These are phyloP conservation scores for Exophiala sideris DNA, from an alignment of 2,329 filamentous ascomycete genomes.

Conservation along the genomic window DNA sequence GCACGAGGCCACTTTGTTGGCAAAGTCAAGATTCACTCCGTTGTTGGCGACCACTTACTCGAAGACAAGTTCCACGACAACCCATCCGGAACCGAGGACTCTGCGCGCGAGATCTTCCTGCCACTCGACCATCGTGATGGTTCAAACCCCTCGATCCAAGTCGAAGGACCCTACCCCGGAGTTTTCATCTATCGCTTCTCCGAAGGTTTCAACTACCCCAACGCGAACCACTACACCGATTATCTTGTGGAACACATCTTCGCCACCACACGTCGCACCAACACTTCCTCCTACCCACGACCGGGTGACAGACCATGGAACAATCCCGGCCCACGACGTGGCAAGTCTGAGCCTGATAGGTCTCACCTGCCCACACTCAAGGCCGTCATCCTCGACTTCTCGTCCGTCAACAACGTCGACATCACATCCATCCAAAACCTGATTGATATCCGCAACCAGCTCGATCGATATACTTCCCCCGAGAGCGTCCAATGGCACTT, in stretches of 20 bases:
- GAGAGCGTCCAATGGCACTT: conserved; percentile 92
- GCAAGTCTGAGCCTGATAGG: conserved; percentile 49
- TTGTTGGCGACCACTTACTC: conserved; percentile 70
- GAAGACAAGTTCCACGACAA: conserved; percentile 55
- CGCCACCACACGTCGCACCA: conserved; percentile 70
- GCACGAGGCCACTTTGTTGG: conserved; percentile 82
- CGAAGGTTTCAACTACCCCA: conserved; percentile 95
- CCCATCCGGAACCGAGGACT: conserved; percentile 25
- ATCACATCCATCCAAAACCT: conserved; percentile 88
- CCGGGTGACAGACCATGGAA: conserved; percentile 90
- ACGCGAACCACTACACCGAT: conserved; percentile 84
- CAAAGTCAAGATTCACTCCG: conserved; percentile 76
- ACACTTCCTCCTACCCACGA: conserved; percentile 60
- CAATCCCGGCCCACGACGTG: conserved; percentile 71
- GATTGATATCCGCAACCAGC: conserved; percentile 90
- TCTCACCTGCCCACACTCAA: conserved; percentile 66
- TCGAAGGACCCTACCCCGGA: conserved; percentile 82
- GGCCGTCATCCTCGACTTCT: conserved; percentile 92
- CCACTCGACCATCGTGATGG: conserved; percentile 86
- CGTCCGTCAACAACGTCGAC: conserved; percentile 88
- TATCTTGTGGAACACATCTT: conserved; percentile 68
- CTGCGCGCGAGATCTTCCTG: conserved; percentile 72
- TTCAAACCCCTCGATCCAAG: conserved; percentile 76
- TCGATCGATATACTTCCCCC: conserved; percentile 78
- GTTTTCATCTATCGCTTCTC: conserved; percentile 94